These are phyloP conservation scores for Rhododendron mucronatum DNA, from an alignment of 148 eudicot genomes.

Conservation along the genomic window DNA sequence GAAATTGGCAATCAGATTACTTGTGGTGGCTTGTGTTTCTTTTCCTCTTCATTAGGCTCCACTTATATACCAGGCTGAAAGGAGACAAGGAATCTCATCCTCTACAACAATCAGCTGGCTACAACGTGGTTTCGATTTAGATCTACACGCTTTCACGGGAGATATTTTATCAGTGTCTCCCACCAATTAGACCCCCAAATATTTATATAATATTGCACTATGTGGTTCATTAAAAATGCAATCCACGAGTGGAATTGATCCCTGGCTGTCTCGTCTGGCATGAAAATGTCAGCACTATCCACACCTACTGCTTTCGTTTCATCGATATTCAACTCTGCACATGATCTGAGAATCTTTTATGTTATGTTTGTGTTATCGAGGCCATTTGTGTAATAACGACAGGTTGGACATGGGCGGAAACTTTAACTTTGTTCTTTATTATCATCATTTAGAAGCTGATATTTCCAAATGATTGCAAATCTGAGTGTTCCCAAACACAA, in stretches of 20 bases:
- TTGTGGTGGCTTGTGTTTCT: neutral
- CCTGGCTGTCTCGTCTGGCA: neutral
- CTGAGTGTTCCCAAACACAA: neutral
- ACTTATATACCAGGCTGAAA: neutral
- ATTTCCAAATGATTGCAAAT: neutral
- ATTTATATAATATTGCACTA: neutral
- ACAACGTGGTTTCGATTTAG: neutral
- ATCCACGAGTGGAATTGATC: neutral
- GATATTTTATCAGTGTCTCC: constrained; percentile 5
- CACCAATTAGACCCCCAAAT: neutral
- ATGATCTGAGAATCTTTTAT: neutral
- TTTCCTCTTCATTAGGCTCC: neutral
- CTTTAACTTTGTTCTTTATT: neutral
- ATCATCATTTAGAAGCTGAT: neutral
- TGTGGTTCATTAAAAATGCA: neutral
- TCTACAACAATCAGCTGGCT: neutral
- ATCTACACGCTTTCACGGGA: neutral
- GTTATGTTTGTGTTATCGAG: neutral
- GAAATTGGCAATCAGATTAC: neutral
- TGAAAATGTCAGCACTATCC: neutral
- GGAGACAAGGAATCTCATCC: neutral
- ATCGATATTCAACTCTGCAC: neutral
- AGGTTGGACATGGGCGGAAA: neutral
- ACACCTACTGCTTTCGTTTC: neutral
- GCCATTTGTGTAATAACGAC: neutral